phyloP scores from a whole-genome alignment of 208 protist species.

The Acanthamoeba castellanii region DNA sequence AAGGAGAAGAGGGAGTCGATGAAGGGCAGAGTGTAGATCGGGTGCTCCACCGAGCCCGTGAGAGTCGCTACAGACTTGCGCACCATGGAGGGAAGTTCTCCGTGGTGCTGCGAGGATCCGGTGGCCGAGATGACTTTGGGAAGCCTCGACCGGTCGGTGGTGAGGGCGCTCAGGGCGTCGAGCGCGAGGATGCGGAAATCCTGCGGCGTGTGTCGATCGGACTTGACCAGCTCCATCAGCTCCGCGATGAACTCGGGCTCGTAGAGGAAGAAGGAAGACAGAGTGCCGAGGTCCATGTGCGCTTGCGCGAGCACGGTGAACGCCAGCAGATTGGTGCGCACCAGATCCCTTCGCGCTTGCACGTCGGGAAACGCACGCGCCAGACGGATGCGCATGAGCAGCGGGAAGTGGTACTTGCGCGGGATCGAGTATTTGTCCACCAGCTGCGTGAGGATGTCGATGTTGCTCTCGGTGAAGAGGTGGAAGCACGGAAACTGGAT shows the following conservation, averaged over 20 bases:
- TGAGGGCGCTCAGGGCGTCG: slow-evolving; percentile 63
- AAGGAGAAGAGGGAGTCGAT: slow-evolving; percentile 71
- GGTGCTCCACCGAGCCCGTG: slow-evolving; percentile 67
- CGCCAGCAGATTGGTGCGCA: slow-evolving; percentile 58
- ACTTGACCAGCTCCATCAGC: slow-evolving; percentile 66
- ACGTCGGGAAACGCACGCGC: slow-evolving; percentile 61
- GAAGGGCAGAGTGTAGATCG: slow-evolving; percentile 68
- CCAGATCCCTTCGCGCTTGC: neutral
- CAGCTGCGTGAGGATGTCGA: slow-evolving; percentile 45
- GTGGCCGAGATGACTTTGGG: slow-evolving; percentile 72
- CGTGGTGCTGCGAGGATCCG: slow-evolving; percentile 68
- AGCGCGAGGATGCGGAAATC: slow-evolving; percentile 62
- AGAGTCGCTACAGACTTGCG: slow-evolving; percentile 51
- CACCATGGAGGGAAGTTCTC: slow-evolving; percentile 70
- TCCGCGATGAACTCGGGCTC: slow-evolving; percentile 73
- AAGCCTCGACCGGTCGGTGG: slow-evolving; percentile 48
- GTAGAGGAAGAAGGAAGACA: slow-evolving; percentile 69
- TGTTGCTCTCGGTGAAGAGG: slow-evolving; percentile 60
- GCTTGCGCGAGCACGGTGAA: slow-evolving; percentile 71
- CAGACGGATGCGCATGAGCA: slow-evolving; percentile 60
- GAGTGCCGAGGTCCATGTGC: slow-evolving; percentile 57
- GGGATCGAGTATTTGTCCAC: slow-evolving; percentile 70
- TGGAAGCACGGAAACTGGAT: slow-evolving; percentile 46
- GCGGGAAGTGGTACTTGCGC: slow-evolving; percentile 62
- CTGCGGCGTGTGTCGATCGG: slow-evolving; percentile 25